phyloP scores from a whole-genome alignment of 2,329 filamentous ascomycete genomes.

The Mycosphaerelloides madeirae region DNA sequence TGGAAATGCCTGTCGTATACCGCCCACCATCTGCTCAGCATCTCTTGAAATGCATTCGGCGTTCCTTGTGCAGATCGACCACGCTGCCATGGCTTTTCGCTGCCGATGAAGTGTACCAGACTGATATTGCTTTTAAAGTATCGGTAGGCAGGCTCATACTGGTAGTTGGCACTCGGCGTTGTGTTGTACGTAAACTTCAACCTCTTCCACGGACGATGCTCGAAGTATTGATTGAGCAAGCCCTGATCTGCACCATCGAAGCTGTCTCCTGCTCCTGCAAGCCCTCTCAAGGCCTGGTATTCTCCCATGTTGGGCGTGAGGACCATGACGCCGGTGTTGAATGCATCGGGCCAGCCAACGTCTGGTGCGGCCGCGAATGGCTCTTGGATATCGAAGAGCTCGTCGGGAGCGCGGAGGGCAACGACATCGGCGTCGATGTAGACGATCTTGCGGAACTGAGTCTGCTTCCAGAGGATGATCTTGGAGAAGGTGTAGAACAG shows the following conservation, averaged over 20 bases:
- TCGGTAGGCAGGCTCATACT: slow-evolving; percentile 90
- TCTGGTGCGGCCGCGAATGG: slow-evolving; percentile 75
- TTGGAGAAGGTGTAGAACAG: slow-evolving; percentile 94
- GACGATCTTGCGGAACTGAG: slow-evolving; percentile 84
- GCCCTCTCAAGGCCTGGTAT: slow-evolving; percentile 76
- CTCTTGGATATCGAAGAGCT: slow-evolving; percentile 69
- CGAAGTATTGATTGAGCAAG: slow-evolving; percentile 89
- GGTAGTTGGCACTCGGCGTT: slow-evolving; percentile 93
- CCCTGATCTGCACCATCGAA: slow-evolving; percentile 98
- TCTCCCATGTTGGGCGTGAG: slow-evolving; percentile 80
- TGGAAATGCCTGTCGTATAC: slow-evolving; percentile 86
- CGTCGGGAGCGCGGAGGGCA: slow-evolving; percentile 83
- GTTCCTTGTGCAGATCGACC: slow-evolving; percentile 43
- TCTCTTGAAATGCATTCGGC: slow-evolving; percentile 69
- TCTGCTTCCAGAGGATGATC: slow-evolving; percentile 87
- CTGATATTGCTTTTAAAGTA: slow-evolving; percentile 88
- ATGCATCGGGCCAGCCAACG: slow-evolving; percentile 95
- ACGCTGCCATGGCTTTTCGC: slow-evolving; percentile 76
- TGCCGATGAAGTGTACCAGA: slow-evolving; percentile 90
- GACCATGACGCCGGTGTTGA: slow-evolving; percentile 98
- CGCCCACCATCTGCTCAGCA: slow-evolving; percentile 87
- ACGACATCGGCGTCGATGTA: slow-evolving; percentile 94
- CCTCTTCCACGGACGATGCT: slow-evolving; percentile 69
- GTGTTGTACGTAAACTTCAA: slow-evolving; percentile 96
- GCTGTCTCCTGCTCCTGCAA: slow-evolving; percentile 81